Evolutionary conservation across 2,329 filamentous ascomycete species (phyloP), one percentile per base, ranked within the genome.

Genomic region (Sclerotinia subarctica): DNA sequence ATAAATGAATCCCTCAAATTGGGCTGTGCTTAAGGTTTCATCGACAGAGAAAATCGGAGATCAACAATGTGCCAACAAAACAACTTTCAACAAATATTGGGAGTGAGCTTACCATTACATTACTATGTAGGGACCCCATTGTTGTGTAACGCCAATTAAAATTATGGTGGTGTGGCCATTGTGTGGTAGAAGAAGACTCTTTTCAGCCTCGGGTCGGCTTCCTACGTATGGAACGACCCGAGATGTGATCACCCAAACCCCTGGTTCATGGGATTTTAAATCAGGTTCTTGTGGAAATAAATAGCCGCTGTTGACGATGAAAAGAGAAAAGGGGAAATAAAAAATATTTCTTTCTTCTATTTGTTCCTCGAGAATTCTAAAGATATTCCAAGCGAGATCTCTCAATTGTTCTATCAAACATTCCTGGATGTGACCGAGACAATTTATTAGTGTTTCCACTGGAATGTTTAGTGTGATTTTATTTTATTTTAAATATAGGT

Each of bases 181-280:
- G 53, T 68, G 52, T 44, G 19, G 52, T 38, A 56, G 11, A 6
- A 35, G 21, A 42, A 52, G 68, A 24, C 63, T 42, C 52, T 57
- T 38, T 66, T n/a, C 29, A 60, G 44, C 44, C 44, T 10, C 53
- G 54, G 64, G 29, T 66, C 54, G 64, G 64, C 64, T 66, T 60
- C 32, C 44, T 60, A 17, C 10, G n/a, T 66, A 69, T 70, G 72
- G 70, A 67, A 72, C 73, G 71, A 72, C 70, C 73, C 72, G 72
- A 72, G 69, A 70, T 64, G 64, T 64, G 72, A 73, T 73, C 72
- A 69, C 67, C 72, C 71, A 59, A 66, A 73, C 54, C 69, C 73
- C 72, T 71, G 70, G 72, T 70, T 70, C 53, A 68, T 64, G 72
- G 72, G 67, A 68, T 58, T 66, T 32, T 8, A 26, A 63, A 47